Evolutionary conservation across 1,284 basidiomycete genomes (phyloP).

Genomic region (Earliella scabrosa): DNA sequence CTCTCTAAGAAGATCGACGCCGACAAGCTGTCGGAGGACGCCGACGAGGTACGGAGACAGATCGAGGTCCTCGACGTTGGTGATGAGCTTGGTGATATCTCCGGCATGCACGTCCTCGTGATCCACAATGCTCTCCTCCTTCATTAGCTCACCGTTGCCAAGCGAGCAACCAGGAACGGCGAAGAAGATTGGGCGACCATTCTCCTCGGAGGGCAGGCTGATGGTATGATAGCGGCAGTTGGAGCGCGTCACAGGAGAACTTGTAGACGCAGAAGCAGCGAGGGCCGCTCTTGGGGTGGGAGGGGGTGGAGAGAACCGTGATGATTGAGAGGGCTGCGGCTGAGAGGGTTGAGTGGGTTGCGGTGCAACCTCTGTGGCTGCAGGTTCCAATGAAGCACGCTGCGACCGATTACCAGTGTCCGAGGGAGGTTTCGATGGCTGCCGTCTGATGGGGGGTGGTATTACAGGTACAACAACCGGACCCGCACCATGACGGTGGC

Average conservation of each 20-base stretch:
- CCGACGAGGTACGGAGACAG: slow-evolving; percentile 57
- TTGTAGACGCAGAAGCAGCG: background rate
- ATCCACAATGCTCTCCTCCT: slow-evolving; percentile 61
- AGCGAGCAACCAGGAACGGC: slow-evolving; percentile 70
- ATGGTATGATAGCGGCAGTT: slow-evolving; percentile 71
- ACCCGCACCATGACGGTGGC: slow-evolving; percentile 38
- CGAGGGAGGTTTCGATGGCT: slow-evolving; percentile 14
- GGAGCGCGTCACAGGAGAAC: slow-evolving; percentile 48
- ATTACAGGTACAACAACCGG: slow-evolving; percentile 22
- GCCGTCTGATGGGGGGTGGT: slow-evolving; percentile 4
- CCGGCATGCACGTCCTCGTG: slow-evolving; percentile 57
- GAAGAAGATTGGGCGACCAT: slow-evolving; percentile 55
- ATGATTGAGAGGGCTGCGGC: background rate
- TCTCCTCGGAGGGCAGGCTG: slow-evolving; percentile 57
- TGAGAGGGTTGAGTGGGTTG: slow-evolving; percentile 6
- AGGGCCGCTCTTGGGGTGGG: background rate
- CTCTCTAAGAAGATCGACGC: slow-evolving; percentile 62
- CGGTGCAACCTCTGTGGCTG: background rate
- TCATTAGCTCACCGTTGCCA: slow-evolving; percentile 55
- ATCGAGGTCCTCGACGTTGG: slow-evolving; percentile 53
- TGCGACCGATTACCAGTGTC: background rate
- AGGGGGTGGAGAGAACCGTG: too few relatives aligned
- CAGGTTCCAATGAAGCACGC: slow-evolving; percentile 8
- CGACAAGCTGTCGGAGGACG: slow-evolving; percentile 59
- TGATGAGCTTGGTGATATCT: slow-evolving; percentile 49